Evolutionary conservation across 2,329 filamentous ascomycete genomes (phyloP), one percentile per base, ranked within the genome.

Genomic region (Aulographum hederae): DNA sequence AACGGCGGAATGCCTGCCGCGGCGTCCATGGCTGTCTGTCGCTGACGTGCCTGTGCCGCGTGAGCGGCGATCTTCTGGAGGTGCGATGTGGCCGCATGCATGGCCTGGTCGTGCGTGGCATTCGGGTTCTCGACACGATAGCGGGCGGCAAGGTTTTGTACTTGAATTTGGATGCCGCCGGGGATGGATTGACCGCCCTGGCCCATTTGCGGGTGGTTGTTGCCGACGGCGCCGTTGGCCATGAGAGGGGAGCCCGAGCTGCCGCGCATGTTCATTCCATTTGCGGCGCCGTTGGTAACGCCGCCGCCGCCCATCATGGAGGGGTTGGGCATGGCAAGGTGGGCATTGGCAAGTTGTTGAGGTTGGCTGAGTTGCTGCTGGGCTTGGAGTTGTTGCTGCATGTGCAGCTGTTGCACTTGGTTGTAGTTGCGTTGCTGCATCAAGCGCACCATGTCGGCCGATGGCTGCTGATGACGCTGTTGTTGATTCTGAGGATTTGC

Each of bases 51-150:
- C n/a, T n/a, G n/a, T n/a, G n/a, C n/a, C n/a, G n/a, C n/a, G n/a
- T n/a, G n/a, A n/a, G n/a, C n/a, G 38, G 30, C 37, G 41, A 54
- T 56, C 38, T 56, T 46, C 40, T 42, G 49, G 42, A 68, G 48
- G 30, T 61, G 56, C 23, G 68, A 60, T 2, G 58, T 64, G 3
- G 67, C 64, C 38, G 67, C 45, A 26, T 58, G 57, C 34, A 54
- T 60, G 6, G 71, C 53, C 44, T 72, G 63, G 17, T 71, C 66
- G 3, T 59, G 55, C 2, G 62, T 52, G 38, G 66, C 50, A 33
- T 58, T 56, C 1, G 66, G 66, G 38, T 67, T 58, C 39, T 48
- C 59, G n/a, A n/a, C n/a, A n/a, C n/a, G n/a, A n/a, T n/a, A n/a
- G n/a, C n/a, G n/a, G n/a, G n/a, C n/a, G n/a, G n/a, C n/a, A n/a